These are phyloP conservation scores for Lecanicillium sp. DNA, from an alignment of 2,329 filamentous ascomycete species.

Conservation along the genomic window DNA sequence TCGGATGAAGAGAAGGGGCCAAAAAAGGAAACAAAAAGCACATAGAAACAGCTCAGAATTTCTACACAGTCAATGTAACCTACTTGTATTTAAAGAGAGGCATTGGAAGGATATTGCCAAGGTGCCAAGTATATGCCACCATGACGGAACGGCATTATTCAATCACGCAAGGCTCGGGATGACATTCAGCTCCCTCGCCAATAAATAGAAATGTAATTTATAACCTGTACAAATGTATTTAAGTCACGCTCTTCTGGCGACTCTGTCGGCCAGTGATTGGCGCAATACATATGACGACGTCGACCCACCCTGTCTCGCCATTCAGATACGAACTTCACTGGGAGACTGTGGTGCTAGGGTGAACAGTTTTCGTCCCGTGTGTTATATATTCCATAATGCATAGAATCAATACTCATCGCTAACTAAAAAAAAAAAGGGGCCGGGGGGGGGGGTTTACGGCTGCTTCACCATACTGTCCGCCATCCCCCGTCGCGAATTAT, in stretches of 20 bases:
- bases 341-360: neutral
- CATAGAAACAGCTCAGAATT: too few relatives aligned
- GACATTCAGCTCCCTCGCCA: too few relatives aligned
- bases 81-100: neutral
- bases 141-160: neutral
- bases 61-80: too few relatives aligned
- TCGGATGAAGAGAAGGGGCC: too few relatives aligned
- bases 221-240: neutral
- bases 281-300: neutral
- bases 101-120: neutral
- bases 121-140: neutral
- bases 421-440: neutral
- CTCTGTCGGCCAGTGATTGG: neutral
- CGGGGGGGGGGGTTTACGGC: neutral
- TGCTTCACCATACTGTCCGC: slow-evolving; percentile 33
- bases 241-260: too few relatives aligned
- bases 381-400: neutral
- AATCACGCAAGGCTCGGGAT: slow-evolving; percentile 2
- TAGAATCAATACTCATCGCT: too few relatives aligned
- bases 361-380: neutral
- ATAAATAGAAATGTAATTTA: neutral
- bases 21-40: neutral
- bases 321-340: neutral
- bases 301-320: slow-evolving; percentile 1
- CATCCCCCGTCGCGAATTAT: slow-evolving; percentile 42